phyloP scores from a whole-genome alignment of 768 basidiomycete genomes.

The Termitomyces sp. region DNA sequence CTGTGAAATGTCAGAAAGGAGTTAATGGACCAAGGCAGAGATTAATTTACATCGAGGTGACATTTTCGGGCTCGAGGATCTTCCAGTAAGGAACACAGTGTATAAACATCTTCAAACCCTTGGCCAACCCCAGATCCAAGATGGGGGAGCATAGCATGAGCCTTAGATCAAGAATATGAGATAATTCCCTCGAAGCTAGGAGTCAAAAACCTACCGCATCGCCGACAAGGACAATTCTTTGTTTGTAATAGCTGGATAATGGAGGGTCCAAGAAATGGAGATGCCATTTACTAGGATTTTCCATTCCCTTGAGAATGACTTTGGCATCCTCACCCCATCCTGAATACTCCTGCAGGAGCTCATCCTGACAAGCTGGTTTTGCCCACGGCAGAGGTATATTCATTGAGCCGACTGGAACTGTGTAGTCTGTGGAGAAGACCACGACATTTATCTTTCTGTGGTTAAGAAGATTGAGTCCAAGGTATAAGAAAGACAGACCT shows the following conservation, averaged over 20 bases:
- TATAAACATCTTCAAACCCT: conserved; percentile 12
- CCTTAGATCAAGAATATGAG: conserved; percentile 23
- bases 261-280: conserved; percentile 47
- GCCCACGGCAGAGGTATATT: conserved; percentile 37
- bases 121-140: conserved; percentile 52
- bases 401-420: conserved; percentile 20
- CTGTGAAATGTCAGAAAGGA: conserved; percentile 21
- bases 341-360: conserved; percentile 35
- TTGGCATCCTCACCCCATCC: conserved; percentile 44
- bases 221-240: conserved; percentile 43
- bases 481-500: conserved; percentile 23
- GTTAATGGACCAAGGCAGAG: neutral
- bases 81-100: conserved; percentile 39
- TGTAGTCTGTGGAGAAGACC: conserved; percentile 31
- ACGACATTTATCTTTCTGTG: conserved; percentile 44
- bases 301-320: conserved; percentile 36
- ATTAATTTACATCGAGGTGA: conserved; percentile 35
- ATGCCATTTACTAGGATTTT: conserved; percentile 44
- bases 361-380: conserved; percentile 29
- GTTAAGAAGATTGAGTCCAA: neutral
- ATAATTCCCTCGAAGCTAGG: neutral
- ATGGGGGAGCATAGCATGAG: conserved; percentile 57
- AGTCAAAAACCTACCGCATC: conserved; percentile 37
- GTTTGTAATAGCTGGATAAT: conserved; percentile 36
- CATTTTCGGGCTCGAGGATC: conserved; percentile 32